Conservation (phyloP, 352 stramenopile genomes). For the Aphanomyces invadans region DNA sequence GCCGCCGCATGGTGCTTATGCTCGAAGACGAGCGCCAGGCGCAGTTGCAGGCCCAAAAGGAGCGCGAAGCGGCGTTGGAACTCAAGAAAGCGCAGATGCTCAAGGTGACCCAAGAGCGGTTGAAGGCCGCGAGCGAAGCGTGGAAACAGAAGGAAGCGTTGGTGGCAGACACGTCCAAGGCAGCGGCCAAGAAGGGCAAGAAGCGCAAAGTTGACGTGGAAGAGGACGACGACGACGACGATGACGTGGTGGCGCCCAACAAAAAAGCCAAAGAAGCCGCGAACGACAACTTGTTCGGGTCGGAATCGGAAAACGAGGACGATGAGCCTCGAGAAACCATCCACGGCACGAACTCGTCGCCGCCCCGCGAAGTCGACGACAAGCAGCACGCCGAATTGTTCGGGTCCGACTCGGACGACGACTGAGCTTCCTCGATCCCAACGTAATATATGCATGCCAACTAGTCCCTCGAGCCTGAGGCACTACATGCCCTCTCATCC, state of each 20-base stretch:
- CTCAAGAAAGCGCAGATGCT: constrained; percentile 58
- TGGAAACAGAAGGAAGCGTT: constrained; percentile 76
- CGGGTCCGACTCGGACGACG: constrained; percentile 74
- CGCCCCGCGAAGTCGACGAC: background rate
- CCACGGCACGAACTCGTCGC: background rate
- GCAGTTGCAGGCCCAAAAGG: constrained; percentile 40
- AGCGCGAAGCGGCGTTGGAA: constrained; percentile 47
- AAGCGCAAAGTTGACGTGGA: constrained; percentile 59
- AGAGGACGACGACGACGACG: constrained; percentile 48
- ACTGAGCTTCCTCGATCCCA: no score
- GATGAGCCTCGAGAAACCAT: constrained; percentile 26
- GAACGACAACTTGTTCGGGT: constrained; percentile 30
- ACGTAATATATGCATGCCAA: no score
- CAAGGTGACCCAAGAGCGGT: constrained; percentile 72
- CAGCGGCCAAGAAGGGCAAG: constrained; percentile 69
- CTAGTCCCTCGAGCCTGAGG: no score
- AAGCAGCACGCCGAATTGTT: constrained; percentile 59
- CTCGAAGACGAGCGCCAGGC: constrained; percentile 76
- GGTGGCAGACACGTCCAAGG: constrained; percentile 66
- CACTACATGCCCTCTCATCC: no score
- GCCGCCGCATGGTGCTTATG: constrained; percentile 59
- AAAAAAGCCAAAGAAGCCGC: constrained; percentile 84
- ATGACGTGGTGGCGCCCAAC: constrained; percentile 39
- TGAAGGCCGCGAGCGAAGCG: constrained; percentile 71
- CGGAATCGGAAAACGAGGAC: constrained; percentile 53